These are phyloP conservation scores for Brassica carinata DNA, from an alignment of 345 rosid genomes.

Conservation along the genomic window DNA sequence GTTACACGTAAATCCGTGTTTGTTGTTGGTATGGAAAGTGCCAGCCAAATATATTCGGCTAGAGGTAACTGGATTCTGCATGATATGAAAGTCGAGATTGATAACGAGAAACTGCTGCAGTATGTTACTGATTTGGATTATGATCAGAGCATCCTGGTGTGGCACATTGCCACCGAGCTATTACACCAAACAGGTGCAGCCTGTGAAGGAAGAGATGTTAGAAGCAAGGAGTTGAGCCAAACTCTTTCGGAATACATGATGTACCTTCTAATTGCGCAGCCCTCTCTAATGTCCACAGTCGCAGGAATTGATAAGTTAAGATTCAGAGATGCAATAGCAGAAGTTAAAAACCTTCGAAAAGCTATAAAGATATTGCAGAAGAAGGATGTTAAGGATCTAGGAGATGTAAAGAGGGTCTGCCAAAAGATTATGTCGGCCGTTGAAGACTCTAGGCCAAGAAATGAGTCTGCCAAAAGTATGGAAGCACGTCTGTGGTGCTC, in stretches of 20 bases:
- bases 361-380: conserved; percentile 32
- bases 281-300: conserved; percentile 47
- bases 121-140: conserved; percentile 35
- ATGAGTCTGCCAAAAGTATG: neutral
- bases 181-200: conserved; percentile 24
- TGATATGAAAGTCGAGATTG: too few species aligned
- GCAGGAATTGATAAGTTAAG: conserved; percentile 49
- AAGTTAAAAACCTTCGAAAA: conserved; percentile 7
- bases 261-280: conserved; percentile 51
- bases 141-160: conserved; percentile 45
- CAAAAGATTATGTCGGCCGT: too few species aligned
- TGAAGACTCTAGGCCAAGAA: too few species aligned
- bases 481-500: conserved; percentile 45
- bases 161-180: conserved; percentile 65
- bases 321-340: conserved; percentile 48
- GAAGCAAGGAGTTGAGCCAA: conserved; percentile 38
- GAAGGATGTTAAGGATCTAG: neutral
- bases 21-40: conserved; percentile 39
- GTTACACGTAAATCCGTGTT: conserved; percentile 26
- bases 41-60: conserved; percentile 42
- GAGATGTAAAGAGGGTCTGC: conserved; percentile 10
- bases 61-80: conserved; percentile 54
- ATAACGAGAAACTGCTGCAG: conserved; percentile 5
- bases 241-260: conserved; percentile 56
- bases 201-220: neutral